Evolutionary conservation across 768 basidiomycete genomes (phyloP).

Genomic region (Bullera alba): DNA sequence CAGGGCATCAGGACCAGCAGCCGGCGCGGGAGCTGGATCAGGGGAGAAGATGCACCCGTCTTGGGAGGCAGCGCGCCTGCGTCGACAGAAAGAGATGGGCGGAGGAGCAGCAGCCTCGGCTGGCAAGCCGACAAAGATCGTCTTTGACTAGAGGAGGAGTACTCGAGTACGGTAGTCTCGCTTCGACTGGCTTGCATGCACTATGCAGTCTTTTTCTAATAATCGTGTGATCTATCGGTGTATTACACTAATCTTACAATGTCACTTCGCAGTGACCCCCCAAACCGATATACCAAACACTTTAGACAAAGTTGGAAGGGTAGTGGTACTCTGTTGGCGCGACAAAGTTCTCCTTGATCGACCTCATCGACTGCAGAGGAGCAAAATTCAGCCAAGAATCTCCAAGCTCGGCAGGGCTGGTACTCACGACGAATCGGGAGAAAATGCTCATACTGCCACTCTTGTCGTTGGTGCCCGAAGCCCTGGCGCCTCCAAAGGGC

Average conservation of each 20-base stretch:
- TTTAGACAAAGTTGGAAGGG: slow-evolving; percentile 72
- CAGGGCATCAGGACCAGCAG: background rate
- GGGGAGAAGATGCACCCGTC: slow-evolving; percentile 71
- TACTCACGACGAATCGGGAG: slow-evolving; percentile 52
- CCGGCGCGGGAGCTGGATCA: background rate
- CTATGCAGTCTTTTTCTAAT: too few species aligned
- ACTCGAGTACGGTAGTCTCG: background rate
- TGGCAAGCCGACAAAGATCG: slow-evolving; percentile 85
- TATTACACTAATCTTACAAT: background rate
- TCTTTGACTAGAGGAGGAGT: slow-evolving; percentile 45
- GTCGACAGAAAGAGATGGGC: slow-evolving; percentile 52
- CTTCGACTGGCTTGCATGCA: background rate
- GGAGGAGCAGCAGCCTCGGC: slow-evolving; percentile 58
- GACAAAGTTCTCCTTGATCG: slow-evolving; percentile 96
- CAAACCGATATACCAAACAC: background rate
- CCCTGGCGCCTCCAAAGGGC: slow-evolving; percentile 91
- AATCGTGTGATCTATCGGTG: background rate
- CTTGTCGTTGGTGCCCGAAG: slow-evolving; percentile 96
- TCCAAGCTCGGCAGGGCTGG: background rate
- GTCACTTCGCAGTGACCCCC: background rate
- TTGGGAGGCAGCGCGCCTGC: slow-evolving; percentile 86
- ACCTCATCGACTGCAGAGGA: slow-evolving; percentile 61
- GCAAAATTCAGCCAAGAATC: background rate
- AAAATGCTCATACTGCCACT: slow-evolving; percentile 74
- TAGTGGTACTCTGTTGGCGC: slow-evolving; percentile 72